Base-by-base conservation (phyloP, 2,329 filamentous ascomycete species). In the Dactylella cylindrospora region DNA sequence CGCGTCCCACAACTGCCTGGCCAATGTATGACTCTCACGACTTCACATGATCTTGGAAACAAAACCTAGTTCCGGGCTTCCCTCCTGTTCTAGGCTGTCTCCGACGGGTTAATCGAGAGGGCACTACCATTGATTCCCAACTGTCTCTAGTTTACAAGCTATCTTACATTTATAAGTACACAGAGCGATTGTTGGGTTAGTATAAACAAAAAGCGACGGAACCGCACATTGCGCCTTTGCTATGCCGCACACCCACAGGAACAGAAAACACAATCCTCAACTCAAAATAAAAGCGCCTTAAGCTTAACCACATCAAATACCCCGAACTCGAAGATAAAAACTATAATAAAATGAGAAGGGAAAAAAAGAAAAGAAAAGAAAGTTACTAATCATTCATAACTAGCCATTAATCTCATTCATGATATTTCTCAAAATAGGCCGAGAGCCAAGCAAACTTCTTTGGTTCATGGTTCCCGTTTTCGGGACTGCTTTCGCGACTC, bases 401-500 rank as follows among this genome's bases (percentile, higher is more conserved):
- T 36, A 39, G 10, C 61, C 65, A 10, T 43, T 52, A 36, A 83
- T 76, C 66, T 90, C 87, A 73, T 93, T 88, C 68, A 90, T 76
- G 66, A 95, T 83, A 76, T 91, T 85, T 70, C 81, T 80, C 70
- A 90, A 77, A 51, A 94, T 78, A 28, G 83, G 80, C 68, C 83
- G 82, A 28, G 80, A 82, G 57, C 81, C 83, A 75, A 66, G 75
- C 52, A 76, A 70, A 8, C 74, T 77, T 66, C 79, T 80, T 45
- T 79, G 79, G 0, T 83, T 82, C 38, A 82, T 77, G 31, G 39
- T 17, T 49, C 60, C 64, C 51, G 65, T 67, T 46, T 28, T 71
- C 23, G 70, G 69, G 1, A 40, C 32, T 15, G 33, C 28, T 51
- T 67, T 71, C 23, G 64, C 39, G 38, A 68, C 70, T 32, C 41